phyloP scores from a whole-genome alignment of 1,284 basidiomycete species.

The Pyrrhoderma noxium region DNA sequence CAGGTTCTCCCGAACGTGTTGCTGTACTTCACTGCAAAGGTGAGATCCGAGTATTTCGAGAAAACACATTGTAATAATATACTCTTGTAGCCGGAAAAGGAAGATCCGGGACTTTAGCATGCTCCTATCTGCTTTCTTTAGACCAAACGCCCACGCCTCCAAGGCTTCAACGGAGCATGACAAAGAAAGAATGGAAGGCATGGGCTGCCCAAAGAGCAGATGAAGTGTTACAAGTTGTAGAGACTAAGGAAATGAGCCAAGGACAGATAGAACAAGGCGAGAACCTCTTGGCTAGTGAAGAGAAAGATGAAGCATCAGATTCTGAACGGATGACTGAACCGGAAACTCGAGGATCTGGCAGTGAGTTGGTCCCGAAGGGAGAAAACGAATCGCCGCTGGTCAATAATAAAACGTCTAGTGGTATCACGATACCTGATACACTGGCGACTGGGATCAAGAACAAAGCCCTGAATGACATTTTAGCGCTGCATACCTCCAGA shows the following conservation, averaged over 20 bases:
- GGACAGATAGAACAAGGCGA: conserved; percentile 36
- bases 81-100: conserved; percentile 62
- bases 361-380: neutral
- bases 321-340: neutral
- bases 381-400: neutral
- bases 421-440: neutral
- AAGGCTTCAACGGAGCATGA: conserved; percentile 39
- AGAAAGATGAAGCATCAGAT: neutral
- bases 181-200: conserved; percentile 42
- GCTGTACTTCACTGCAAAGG: conserved; percentile 90
- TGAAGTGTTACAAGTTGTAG: conserved; percentile 34
- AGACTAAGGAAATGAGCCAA: conserved; percentile 19
- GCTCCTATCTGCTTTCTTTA: conserved; percentile 68
- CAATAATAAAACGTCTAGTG: neutral
- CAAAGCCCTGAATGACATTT: conserved; percentile 47
- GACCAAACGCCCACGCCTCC: conserved; percentile 42
- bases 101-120: conserved; percentile 75
- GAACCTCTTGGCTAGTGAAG: conserved; percentile 17
- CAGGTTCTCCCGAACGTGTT: conserved; percentile 59
- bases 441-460: conserved; percentile 18
- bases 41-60: conserved; percentile 20
- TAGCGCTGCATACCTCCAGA: conserved; percentile 59
- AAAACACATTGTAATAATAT: conserved; percentile 2
- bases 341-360: neutral
- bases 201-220: conserved; percentile 39